phyloP scores from a whole-genome alignment of 2,329 filamentous ascomycete genomes.

The Ascochyta viciae-villosae region DNA sequence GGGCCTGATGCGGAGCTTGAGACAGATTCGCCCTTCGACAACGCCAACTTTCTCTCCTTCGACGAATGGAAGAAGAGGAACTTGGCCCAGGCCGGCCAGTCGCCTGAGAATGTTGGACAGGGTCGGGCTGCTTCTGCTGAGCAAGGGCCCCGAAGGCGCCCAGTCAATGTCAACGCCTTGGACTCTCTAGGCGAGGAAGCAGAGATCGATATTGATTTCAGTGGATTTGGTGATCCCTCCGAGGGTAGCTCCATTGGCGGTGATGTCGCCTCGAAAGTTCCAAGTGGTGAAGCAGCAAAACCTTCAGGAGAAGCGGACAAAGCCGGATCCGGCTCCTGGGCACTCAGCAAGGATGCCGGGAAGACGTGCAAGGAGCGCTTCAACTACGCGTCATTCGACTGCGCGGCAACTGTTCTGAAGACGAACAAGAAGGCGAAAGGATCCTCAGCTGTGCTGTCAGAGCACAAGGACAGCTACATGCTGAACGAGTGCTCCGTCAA shows the following conservation, averaged over 20 bases:
- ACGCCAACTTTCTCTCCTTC: constrained; percentile 90
- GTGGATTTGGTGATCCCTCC: constrained; percentile 62
- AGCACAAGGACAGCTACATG: constrained; percentile 99
- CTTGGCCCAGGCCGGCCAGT: constrained; percentile 83
- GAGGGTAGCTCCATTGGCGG: constrained; percentile 28
- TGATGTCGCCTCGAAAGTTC: constrained; percentile 24
- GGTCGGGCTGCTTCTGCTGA: constrained; percentile 55
- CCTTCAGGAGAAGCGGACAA: constrained; percentile 35
- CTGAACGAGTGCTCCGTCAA: constrained; percentile 84
- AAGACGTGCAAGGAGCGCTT: constrained; percentile 98
- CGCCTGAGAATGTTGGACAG: constrained; percentile 69
- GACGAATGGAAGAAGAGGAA: constrained; percentile 99
- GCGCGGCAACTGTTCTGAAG: constrained; percentile 91
- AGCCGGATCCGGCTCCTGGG: constrained; percentile 41
- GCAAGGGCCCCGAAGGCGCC: constrained; percentile 58
- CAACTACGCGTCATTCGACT: constrained; percentile 97
- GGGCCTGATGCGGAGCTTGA: constrained; percentile 62
- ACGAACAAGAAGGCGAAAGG: constrained; percentile 87
- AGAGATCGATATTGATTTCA: constrained; percentile 80
- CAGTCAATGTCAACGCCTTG: constrained; percentile 68
- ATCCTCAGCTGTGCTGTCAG: constrained; percentile 84
- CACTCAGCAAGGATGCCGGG: constrained; percentile 86
- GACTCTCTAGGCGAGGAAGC: constrained; percentile 85
- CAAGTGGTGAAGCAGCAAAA: constrained; percentile 24
- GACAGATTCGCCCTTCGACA: constrained; percentile 71